Percentiles rank a stretch among this genome's conserved stretches.
Conservation (phyloP, 106 monocot species). For the Gastrodia elata region DNA sequence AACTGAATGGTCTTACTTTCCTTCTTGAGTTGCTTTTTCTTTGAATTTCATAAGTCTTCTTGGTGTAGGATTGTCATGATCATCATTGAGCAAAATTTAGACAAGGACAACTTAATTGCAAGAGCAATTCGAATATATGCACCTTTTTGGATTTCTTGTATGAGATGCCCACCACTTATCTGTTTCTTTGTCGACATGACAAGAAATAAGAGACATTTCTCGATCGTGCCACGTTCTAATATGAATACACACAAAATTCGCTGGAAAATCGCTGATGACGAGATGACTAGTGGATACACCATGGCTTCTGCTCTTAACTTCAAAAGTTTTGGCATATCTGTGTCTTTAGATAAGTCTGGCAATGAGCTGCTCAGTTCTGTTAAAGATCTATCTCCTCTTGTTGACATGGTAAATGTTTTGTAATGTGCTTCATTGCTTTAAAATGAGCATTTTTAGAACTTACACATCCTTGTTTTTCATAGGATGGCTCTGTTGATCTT, state of each 20-base stretch:
- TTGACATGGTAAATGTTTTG: slow-evolving; percentile 64
- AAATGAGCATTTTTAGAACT: background rate
- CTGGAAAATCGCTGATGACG: slow-evolving; percentile 59
- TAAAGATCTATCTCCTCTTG: slow-evolving; percentile 66
- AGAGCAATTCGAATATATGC: slow-evolving; percentile 62
- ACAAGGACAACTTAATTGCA: slow-evolving; percentile 41
- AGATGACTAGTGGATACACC: slow-evolving; percentile 77
- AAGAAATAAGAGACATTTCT: slow-evolving; percentile 35
- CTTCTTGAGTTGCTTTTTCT: background rate
- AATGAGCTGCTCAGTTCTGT: slow-evolving; percentile 47
- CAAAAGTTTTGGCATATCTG: slow-evolving; percentile 56
- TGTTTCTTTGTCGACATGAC: slow-evolving; percentile 39
- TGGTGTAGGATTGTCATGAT: slow-evolving; percentile 67
- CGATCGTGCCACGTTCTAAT: slow-evolving; percentile 19
- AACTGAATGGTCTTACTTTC: slow-evolving; percentile 10
- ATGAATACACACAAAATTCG: slow-evolving; percentile 33
- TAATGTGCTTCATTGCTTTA: background rate
- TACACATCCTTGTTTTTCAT: slow-evolving; percentile 7
- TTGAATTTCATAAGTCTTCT: background rate
- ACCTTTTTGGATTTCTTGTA: slow-evolving; percentile 87
- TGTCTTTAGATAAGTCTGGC: slow-evolving; percentile 42
- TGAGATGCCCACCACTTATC: slow-evolving; percentile 72
- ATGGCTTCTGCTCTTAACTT: slow-evolving; percentile 74
- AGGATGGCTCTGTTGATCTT: slow-evolving; percentile 95
- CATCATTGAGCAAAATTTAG: slow-evolving; percentile 69